phyloP scores from a whole-genome alignment of 1,139 yeast species.

The Pichia sp. region DNA sequence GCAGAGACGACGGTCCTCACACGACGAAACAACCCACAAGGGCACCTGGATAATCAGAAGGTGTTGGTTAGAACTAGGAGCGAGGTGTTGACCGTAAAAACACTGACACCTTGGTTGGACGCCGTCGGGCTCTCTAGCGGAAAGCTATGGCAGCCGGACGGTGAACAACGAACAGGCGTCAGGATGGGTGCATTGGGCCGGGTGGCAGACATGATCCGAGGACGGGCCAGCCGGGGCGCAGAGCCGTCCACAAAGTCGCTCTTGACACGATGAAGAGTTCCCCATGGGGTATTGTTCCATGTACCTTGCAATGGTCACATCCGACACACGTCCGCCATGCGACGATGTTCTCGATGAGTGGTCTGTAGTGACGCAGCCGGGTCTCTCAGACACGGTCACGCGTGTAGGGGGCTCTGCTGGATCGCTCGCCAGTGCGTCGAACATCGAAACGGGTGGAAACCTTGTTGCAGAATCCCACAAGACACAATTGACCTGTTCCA shows the following conservation, averaged over 20 bases:
- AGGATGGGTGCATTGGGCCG: constrained; percentile 21
- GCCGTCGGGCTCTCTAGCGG: neutral
- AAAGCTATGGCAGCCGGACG: neutral
- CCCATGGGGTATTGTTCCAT: constrained; percentile 11
- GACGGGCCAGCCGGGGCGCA: neutral
- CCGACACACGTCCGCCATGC: neutral
- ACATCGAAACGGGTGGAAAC: neutral
- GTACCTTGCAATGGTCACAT: constrained; percentile 15
- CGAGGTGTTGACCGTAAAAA: constrained; percentile 9
- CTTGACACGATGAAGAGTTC: constrained; percentile 14
- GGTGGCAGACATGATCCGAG: neutral
- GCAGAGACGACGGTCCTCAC: neutral
- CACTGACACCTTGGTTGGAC: constrained; percentile 12
- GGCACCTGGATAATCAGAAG: neutral
- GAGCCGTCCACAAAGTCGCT: constrained; percentile 2
- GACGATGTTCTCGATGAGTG: neutral
- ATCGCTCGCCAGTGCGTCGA: neutral
- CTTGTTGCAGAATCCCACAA: neutral
- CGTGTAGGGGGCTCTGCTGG: neutral
- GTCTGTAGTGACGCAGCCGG: neutral
- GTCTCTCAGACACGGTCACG: neutral
- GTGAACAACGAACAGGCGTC: constrained; percentile 10
- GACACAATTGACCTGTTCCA: constrained; percentile 1
- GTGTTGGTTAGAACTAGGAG: constrained; percentile 3
- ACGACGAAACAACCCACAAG: neutral